Conservation (phyloP, 2,329 filamentous ascomycete species). For the Colletotrichum gloeosporioides region DNA sequence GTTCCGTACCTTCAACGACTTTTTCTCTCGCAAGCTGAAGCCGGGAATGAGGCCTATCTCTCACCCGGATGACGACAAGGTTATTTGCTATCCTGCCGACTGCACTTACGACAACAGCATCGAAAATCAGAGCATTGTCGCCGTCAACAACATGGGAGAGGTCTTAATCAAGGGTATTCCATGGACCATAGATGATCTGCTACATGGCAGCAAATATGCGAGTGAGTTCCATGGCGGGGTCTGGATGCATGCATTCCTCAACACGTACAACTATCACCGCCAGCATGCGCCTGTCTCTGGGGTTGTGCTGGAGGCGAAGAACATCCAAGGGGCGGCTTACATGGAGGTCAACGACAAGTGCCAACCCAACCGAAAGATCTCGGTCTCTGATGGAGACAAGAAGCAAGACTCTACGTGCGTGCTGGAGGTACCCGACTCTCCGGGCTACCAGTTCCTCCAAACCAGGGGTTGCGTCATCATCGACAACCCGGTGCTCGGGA, state of each 20-base stretch:
- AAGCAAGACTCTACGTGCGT: background rate
- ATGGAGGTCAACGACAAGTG: slow-evolving; percentile 35
- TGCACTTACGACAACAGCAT: slow-evolving; percentile 35
- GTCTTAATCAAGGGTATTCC: slow-evolving; percentile 41
- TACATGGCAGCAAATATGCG: slow-evolving; percentile 35
- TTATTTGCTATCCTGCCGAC: slow-evolving; percentile 41
- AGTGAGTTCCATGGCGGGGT: slow-evolving; percentile 41
- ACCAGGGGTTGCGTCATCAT: slow-evolving; percentile 43
- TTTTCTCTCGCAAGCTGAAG: slow-evolving; percentile 43
- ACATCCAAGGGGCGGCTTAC: slow-evolving; percentile 41
- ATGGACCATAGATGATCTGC: slow-evolving; percentile 40
- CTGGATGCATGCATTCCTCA: slow-evolving; percentile 46
- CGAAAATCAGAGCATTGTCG: slow-evolving; percentile 27
- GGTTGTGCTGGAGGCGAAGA: slow-evolving; percentile 38
- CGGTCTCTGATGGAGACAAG: background rate
- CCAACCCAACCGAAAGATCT: slow-evolving; percentile 21
- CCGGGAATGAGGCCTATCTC: slow-evolving; percentile 35
- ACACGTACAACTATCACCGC: slow-evolving; percentile 45
- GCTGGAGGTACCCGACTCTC: slow-evolving; percentile 35
- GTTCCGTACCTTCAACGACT: slow-evolving; percentile 43
- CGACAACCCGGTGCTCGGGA: slow-evolving; percentile 36
- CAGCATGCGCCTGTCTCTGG: slow-evolving; percentile 45
- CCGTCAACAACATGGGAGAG: slow-evolving; percentile 26
- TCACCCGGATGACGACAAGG: slow-evolving; percentile 27
- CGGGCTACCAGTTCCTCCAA: slow-evolving; percentile 46